Evolutionary conservation across 202 grass and related monocot species (phyloP), one percentile per base, ranked within the genome.

Genomic region (Carex arenaria): DNA sequence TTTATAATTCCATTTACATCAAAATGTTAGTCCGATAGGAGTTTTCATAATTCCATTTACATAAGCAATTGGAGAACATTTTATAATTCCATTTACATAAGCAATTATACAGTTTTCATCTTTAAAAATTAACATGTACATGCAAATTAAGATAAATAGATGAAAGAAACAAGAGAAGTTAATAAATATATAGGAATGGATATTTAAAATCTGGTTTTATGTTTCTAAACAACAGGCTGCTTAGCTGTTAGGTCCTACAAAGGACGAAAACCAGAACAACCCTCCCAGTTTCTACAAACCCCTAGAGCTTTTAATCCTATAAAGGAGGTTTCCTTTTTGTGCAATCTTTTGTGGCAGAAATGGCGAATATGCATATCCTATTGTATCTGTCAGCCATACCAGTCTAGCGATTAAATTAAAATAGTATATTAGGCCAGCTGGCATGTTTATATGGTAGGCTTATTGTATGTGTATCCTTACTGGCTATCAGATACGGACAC

Each of bases 61-160:
- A 49, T 49, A n/a, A n/a, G n/a, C 45, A 49, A 49, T n/a, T n/a
- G n/a, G n/a, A n/a, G n/a, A 36, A 38, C 36, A 67, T 45, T 47
- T 17, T 71, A 45, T 71, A 47, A n/a, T 71, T 71, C 40, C 67
- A 71, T 31, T 55, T 75, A 49, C 45, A 49, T 49, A 64, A 30
- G 10, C 32, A 34, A 17, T 34, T 13, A 34, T 34, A 66, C 34
- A 66, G 28, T 66, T 34, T 34, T 28, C 12, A 34, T 52, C 70
- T 74, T 74, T 51, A 74, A 12, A 74, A 74, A 74, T 72, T 52
- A 51, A 28, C 15, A 74, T 74, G 19, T 53, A n/a, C 72, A 32
- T 56, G 52, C 18, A 49, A 77, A 77, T 34, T 77, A 57, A 26
- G 20, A 77, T n/a, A 77, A n/a, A 77, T 56, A 57, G 7, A 55